phyloP scores from a whole-genome alignment of 73 alveolate species.

The Tetrahymena borealis region DNA sequence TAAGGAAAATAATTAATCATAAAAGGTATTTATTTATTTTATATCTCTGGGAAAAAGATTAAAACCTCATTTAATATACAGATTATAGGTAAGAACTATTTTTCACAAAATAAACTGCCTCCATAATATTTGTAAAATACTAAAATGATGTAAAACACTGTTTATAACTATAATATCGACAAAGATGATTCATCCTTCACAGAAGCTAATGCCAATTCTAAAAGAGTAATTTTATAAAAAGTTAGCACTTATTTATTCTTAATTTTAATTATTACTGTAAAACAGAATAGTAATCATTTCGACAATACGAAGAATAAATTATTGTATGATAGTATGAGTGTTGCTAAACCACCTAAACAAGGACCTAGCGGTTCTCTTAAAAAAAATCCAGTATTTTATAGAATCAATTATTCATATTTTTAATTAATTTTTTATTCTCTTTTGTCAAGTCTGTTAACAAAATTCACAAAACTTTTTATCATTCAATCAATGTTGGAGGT shows the following conservation, averaged over 20 bases:
- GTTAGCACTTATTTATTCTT: neutral
- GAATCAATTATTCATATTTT: neutral
- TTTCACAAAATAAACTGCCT: neutral
- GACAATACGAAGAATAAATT: neutral
- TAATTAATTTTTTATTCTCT: neutral
- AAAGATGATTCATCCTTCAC: neutral
- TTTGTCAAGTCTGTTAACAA: neutral
- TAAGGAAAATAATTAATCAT: neutral
- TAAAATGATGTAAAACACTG: neutral
- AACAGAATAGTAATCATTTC: neutral
- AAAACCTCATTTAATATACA: neutral
- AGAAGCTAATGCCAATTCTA: neutral
- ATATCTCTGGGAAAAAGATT: neutral
- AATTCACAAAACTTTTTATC: neutral
- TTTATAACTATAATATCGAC: neutral
- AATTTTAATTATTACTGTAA: neutral
- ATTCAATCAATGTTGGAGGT: neutral
- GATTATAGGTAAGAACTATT: neutral
- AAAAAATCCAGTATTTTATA: neutral
- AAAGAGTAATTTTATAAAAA: neutral
- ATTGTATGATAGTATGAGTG: neutral
- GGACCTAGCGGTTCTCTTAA: neutral
- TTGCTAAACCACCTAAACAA: neutral
- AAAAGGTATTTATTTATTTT: neutral
- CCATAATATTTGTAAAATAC: neutral